These are phyloP conservation scores for Monilinia aucupariae DNA, from an alignment of 2,329 filamentous ascomycete genomes.

Conservation along the genomic window DNA sequence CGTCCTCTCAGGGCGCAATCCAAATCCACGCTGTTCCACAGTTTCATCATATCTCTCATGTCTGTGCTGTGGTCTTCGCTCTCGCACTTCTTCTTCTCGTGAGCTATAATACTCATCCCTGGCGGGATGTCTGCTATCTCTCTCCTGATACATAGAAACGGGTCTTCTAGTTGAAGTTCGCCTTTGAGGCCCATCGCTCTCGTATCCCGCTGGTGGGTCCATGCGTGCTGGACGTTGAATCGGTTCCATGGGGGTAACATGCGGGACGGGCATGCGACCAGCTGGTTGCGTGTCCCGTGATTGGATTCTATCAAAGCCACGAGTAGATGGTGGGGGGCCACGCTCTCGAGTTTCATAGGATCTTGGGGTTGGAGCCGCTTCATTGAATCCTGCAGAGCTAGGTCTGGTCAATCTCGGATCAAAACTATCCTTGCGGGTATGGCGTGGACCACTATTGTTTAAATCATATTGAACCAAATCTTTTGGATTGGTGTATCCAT, in stretches of 20 bases:
- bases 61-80: slow-evolving; percentile 20
- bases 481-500: slow-evolving; percentile 58
- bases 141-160: slow-evolving; percentile 31
- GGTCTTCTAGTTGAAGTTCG: slow-evolving; percentile 32
- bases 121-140: slow-evolving; percentile 21
- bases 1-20: slow-evolving; percentile 24
- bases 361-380: slow-evolving; percentile 25
- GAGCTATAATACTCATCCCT: slow-evolving; percentile 34
- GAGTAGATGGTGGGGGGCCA: slow-evolving; percentile 61
- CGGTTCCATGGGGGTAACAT: slow-evolving; percentile 30
- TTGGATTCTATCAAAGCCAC: slow-evolving; percentile 64
- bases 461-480: slow-evolving; percentile 58
- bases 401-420: slow-evolving; percentile 38
- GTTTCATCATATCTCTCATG: slow-evolving; percentile 31
- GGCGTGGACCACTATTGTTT: slow-evolving; percentile 43
- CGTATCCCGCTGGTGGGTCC: slow-evolving; percentile 23
- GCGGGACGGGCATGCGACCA: slow-evolving; percentile 41
- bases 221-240: slow-evolving; percentile 28
- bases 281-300: slow-evolving; percentile 42
- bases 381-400: slow-evolving; percentile 26
- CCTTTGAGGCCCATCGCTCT: slow-evolving; percentile 33
- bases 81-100: slow-evolving; percentile 28
- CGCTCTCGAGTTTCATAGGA: slow-evolving; percentile 40
- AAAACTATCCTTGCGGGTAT: slow-evolving; percentile 48
- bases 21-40: slow-evolving; percentile 27